Evolutionary conservation across 495 filamentous ascomycete species (phyloP), one percentile per base, ranked within the genome.

Genomic region (Bacidia gigantensis): DNA sequence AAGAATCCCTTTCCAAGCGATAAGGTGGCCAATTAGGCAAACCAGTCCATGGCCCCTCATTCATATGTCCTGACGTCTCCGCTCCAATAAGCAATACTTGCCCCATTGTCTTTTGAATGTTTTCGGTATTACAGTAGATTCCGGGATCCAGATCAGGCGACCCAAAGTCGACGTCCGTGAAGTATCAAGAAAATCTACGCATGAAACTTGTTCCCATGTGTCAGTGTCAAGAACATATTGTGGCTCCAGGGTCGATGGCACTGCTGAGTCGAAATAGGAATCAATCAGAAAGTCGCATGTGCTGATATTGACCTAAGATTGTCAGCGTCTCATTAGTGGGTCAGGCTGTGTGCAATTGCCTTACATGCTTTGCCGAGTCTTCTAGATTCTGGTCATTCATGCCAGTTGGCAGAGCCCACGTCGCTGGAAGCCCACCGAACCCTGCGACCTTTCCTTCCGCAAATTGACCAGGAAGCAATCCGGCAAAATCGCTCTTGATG

Each of bases 371-470:
- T 18, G 74, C 75, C 39, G 71, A 67, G 65, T 99, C 93, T 60
- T 94, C 89, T 56, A 78, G 70, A 63, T 99, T 99, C 49, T 79
- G 75, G 63, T 95, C 87, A 61, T 99, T 99, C 81, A 99, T 86
- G 11, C 93, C 93, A 17, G 71, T 67, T 1, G 89, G 84, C 1
- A 84, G 74, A 49, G 83, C 68, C 75, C 88, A 95, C 9, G 88
- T 84, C 26, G 83, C 69, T 60, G 83, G 82, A 56, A 88, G 70
- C 20, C 71, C 74, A 56, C 71, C 63, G 11, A 74, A 77, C 48
- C 72, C 77, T 12, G 72, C 69, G n/a, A n/a, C n/a, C n/a, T 35
- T 5, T 2, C 79, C 83, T 65, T 87, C 83, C 17, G 76, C 74
- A 64, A 97, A 99, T 61, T 93, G 84, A 3, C 93, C 93, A 1